Evolutionary conservation across 768 basidiomycete genomes (phyloP).

Genomic region (Lentinula aciculospora): DNA sequence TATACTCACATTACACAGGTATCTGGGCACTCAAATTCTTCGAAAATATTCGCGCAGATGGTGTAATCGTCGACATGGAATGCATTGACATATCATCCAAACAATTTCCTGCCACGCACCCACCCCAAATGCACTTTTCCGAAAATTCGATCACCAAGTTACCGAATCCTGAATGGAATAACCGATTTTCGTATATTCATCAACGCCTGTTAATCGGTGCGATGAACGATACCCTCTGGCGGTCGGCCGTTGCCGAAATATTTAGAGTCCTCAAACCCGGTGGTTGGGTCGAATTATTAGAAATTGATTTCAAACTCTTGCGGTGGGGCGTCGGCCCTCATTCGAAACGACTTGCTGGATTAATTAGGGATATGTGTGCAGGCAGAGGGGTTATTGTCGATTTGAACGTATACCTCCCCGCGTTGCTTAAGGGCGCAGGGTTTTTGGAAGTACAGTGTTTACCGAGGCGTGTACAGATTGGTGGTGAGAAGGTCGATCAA

Average conservation of each 20-base stretch:
- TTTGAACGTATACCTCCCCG: not conserved
- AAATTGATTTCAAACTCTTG: not conserved
- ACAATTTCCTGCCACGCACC: not conserved
- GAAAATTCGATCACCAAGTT: not conserved
- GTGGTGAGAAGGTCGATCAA: not conserved
- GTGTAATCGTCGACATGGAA: not conserved
- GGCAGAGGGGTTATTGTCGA: not conserved
- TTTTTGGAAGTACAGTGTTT: not conserved
- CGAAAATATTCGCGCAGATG: not conserved
- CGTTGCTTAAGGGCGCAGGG: not conserved
- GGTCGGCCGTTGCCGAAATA: not conserved
- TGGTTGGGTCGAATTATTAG: not conserved
- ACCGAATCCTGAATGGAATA: not conserved
- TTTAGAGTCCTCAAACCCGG: not conserved
- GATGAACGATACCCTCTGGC: not conserved
- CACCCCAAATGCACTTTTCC: not conserved
- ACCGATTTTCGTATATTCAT: not conserved
- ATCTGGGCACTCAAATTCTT: constrained; percentile 1
- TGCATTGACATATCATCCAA: not conserved
- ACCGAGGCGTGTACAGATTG: not conserved
- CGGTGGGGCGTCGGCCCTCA: not conserved
- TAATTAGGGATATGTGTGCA: not conserved
- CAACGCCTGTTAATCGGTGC: not conserved
- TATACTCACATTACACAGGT: not conserved
- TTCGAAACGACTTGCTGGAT: not conserved